A percentile compares a stretch with the other conserved stretches of the same genome.
These are phyloP conservation scores for Agrocybe praecox DNA, from an alignment of 768 basidiomycete species.

Conservation along the genomic window DNA sequence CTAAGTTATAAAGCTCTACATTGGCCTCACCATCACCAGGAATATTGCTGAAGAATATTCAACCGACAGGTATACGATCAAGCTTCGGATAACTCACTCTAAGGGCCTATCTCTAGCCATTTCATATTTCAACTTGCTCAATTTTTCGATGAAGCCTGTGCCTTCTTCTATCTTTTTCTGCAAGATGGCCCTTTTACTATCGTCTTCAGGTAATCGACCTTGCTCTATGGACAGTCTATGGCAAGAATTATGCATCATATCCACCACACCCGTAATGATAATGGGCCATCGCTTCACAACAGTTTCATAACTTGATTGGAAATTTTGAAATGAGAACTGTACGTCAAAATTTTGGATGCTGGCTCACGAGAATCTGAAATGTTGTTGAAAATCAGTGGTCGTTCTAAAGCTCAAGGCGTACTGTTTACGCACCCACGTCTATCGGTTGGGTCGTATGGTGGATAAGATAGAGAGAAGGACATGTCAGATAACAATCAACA, in stretches of 20 bases:
- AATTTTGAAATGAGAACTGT: not conserved
- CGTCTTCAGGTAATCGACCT: constrained; percentile 22
- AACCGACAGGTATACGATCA: not conserved
- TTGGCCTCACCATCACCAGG: constrained; percentile 76
- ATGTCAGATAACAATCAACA: too few relatives aligned
- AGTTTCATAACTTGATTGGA: constrained; percentile 66
- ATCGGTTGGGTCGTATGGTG: constrained; percentile 78
- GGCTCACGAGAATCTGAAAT: constrained; percentile 61
- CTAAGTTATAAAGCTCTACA: constrained; percentile 73
- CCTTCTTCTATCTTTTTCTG: constrained; percentile 68
- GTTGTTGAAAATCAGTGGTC: not conserved
- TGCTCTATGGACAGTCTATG: constrained; percentile 56
- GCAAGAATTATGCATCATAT: constrained; percentile 70
- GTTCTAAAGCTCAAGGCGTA: not conserved
- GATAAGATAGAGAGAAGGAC: constrained; percentile 47
- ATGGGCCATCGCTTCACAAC: constrained; percentile 81
- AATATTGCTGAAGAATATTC: constrained; percentile 51
- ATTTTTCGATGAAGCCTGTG: constrained; percentile 70
- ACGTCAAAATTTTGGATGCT: not conserved
- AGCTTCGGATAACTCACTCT: constrained; percentile 45
- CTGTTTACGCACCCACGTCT: constrained; percentile 50
- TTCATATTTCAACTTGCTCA: constrained; percentile 83
- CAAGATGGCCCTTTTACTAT: constrained; percentile 23
- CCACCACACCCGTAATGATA: constrained; percentile 81
- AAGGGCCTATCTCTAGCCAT: constrained; percentile 79